phyloP scores from a whole-genome alignment of 805 yeast genomes.

The Starmerella roubikii region DNA sequence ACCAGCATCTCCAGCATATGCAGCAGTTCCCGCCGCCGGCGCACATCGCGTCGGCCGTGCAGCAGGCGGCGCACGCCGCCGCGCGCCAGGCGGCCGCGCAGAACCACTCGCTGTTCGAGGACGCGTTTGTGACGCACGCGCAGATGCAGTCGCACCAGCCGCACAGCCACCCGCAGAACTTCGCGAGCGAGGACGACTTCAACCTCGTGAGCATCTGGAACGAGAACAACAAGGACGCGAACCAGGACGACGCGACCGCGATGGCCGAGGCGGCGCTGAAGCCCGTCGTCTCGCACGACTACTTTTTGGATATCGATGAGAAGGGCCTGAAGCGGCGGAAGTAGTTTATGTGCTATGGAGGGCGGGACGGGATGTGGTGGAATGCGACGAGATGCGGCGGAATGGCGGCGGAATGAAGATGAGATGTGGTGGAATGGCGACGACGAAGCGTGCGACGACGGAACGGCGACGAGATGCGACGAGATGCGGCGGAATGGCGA shows the following conservation, averaged over 20 bases:
- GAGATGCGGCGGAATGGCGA: too few species aligned
- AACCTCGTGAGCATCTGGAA: conserved; percentile 1
- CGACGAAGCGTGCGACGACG: too few species aligned
- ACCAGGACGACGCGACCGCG: background rate
- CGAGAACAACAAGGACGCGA: background rate
- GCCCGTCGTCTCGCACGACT: background rate
- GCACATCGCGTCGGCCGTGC: background rate
- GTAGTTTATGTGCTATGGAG: too few species aligned
- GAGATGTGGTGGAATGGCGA: too few species aligned
- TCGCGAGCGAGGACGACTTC: background rate
- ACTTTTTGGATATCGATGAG: background rate
- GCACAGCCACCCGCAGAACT: background rate
- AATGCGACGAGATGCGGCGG: too few species aligned
- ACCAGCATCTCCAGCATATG: background rate
- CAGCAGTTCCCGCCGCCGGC: too few species aligned
- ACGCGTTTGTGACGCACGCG: background rate
- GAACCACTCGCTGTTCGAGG: background rate
- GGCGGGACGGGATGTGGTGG: too few species aligned
- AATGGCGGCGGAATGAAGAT: too few species aligned
- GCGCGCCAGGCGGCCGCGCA: too few species aligned
- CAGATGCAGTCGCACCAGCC: background rate
- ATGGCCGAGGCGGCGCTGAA: conserved; percentile 1
- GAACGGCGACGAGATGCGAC: too few species aligned
- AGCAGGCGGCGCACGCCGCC: too few species aligned
- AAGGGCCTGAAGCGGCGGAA: background rate